Base-by-base conservation (phyloP, 306 rosid species). In the Cucurbita maxima region DNA sequence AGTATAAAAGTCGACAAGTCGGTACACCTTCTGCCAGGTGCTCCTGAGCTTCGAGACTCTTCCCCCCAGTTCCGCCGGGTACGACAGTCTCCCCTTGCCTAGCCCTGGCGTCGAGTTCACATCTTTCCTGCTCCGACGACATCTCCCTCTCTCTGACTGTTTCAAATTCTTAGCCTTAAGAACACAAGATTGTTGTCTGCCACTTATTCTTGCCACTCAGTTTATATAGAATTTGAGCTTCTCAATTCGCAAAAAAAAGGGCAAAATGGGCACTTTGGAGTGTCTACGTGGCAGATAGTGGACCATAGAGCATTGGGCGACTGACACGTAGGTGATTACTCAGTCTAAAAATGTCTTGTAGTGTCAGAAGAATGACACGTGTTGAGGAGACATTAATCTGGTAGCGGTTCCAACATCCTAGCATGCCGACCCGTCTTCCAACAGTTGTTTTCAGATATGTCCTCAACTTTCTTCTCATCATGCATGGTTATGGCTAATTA, bases 51-150 rank as follows among this genome's bases (percentile, higher is more conserved):
- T 88, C 87, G 18, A 92, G 91, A 74, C 81, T 90, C 74, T 92
- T 85, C 30, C 96, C 96, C 22, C 91, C 96, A 14, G 92, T 92
- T 50, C 98, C 98, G 18, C 89, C 88, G 18, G 96, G 91, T 19
- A 90, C 80, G 5, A 92, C 89, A 0, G 88, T 88, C 79, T 92
- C 88, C 30, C 96, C 98, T 3, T 78, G 86, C 75, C 73, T 87
- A 25, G 91, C 96, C 76, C 38, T 85, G 43, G 78, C 80, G 45
- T 90, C 92, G 37, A 92, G 88, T 38, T 88, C 88, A 52, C 61
- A 48, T 3, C 86, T 85, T 52, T 68, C 58, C 76, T 90, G 84
- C 13, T 57, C 38, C 8, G 89, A 84, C 47, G 95, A 81, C 95
- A 92, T 89, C 75, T 61, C 47, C 11, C 14, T 78, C 20, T 62